Base-by-base conservation (phyloP, 2,329 filamentous ascomycete species). In the Alternaria arborescens region DNA sequence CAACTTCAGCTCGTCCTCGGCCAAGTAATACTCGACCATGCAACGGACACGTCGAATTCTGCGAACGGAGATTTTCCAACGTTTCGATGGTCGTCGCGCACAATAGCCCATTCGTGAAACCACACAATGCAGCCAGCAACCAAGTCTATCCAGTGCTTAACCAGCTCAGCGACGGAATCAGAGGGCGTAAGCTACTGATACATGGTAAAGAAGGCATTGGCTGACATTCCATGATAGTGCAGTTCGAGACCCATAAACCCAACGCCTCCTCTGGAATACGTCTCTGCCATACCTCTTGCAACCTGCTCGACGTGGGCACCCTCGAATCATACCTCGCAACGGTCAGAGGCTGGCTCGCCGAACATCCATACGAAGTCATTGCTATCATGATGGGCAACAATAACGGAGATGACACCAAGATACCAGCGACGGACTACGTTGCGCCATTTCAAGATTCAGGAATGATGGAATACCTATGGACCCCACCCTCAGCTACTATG, bases 201-300 rank as follows among this genome's bases (percentile, higher is more conserved):
- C 18, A 46, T 20, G 20, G 6, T 14, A 10, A 8, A 32, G 30
- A 40, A 26, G 3, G 5, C 36, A 4, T 40, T 8, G 20, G 16
- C 53, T 66, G 36, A 68, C 36, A 8, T 24, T 4, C n/a, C 0
- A 8, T 0, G 11, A 42, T 61, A 87, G 85, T 89, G 32, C 85
- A 88, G 78, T 87, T 87, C 63, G 84, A 88, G 74, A 83, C 83
- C 0, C 87, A 89, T 61, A 80, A 78, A 36, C 74, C 82, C 28
- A 87, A 89, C 66, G 79, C 79, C 22, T 86, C 85, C 0, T 77
- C 89, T 50, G 89, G 91, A 74, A 66, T 75, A 11, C 68, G 64
- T 2, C 92, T 95, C 71, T 97, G 94, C 79, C 94, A 97, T 77
- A 92, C 91, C 1, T 89, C 86, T 46, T 97, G 94, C 79, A 87